Evolutionary conservation across 345 rosid species (phyloP).

Genomic region (Cardamine resedifolia): DNA sequence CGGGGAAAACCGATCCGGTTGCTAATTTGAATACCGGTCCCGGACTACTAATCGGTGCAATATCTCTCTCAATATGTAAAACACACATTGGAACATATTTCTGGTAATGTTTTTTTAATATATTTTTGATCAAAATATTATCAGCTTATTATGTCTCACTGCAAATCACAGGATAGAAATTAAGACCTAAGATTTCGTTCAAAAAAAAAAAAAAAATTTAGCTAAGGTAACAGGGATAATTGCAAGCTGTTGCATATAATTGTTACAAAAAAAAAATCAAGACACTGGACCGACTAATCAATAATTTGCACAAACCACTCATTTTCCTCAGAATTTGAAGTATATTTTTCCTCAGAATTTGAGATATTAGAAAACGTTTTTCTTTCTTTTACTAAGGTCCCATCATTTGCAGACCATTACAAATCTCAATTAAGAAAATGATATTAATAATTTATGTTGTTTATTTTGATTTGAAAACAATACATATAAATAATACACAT

Average conservation of each 20-base stretch:
- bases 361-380: not conserved
- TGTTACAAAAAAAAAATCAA: not conserved
- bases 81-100: not conserved
- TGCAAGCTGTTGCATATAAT: not conserved
- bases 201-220: no score
- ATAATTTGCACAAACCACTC: slow-evolving; percentile 1
- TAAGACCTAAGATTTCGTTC: no score
- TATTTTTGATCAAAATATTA: not conserved
- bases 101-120: not conserved
- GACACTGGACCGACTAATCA: not conserved
- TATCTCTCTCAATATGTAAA: not conserved
- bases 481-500: not conserved
- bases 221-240: not conserved
- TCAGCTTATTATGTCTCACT: not conserved
- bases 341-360: no score
- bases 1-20: slow-evolving; percentile 1
- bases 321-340: no score
- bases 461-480: not conserved
- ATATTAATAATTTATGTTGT: not conserved
- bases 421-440: not conserved
- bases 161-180: not conserved
- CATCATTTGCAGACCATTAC: not conserved
- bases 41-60: not conserved
- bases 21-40: not conserved
- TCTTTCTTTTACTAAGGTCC: not conserved